Percentiles rank a stretch among this genome's conserved stretches.
Conservation (phyloP, 805 yeast species). For the Wickerhamiella allomyrinae region DNA sequence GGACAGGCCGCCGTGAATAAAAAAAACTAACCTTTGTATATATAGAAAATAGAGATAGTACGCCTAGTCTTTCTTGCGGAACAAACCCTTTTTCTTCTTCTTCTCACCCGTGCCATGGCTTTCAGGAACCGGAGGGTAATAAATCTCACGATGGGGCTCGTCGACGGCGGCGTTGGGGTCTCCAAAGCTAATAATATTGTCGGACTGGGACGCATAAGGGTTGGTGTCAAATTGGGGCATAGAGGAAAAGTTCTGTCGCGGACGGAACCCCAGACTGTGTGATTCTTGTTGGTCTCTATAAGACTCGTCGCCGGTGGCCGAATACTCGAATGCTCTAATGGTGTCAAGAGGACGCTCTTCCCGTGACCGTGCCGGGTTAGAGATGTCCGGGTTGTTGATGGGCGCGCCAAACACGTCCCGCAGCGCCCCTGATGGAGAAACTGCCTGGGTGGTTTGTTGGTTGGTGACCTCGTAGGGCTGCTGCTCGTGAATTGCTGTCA, state of each 20-base stretch:
- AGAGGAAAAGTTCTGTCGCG: constrained; percentile 45
- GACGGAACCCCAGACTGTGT: constrained; percentile 67
- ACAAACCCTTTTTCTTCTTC: constrained; percentile 69
- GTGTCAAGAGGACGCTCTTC: constrained; percentile 97
- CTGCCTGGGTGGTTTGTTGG: constrained; percentile 22
- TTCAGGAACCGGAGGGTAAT: constrained; percentile 33
- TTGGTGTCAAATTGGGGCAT: constrained; percentile 39
- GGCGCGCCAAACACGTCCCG: constrained; percentile 79
- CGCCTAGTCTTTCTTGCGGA: constrained; percentile 44
- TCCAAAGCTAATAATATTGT: constrained; percentile 29
- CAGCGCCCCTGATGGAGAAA: constrained; percentile 39
- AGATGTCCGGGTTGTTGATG: constrained; percentile 65
- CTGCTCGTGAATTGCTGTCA: constrained; percentile 84
- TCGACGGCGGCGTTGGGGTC: constrained; percentile 29
- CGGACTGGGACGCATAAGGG: constrained; percentile 24
- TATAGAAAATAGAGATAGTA: not conserved
- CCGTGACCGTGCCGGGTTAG: constrained; percentile 85
- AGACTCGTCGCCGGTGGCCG: constrained; percentile 76
- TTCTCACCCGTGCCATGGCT: constrained; percentile 34
- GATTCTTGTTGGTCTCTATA: constrained; percentile 75
- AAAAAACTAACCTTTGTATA: no score
- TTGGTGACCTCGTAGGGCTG: constrained; percentile 75
- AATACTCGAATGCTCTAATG: constrained; percentile 81
- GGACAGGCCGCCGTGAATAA: no score
- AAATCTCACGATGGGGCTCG: constrained; percentile 22